Conservation (phyloP, 2,329 filamentous ascomycete species). For the Atkinsonella texensis region DNA sequence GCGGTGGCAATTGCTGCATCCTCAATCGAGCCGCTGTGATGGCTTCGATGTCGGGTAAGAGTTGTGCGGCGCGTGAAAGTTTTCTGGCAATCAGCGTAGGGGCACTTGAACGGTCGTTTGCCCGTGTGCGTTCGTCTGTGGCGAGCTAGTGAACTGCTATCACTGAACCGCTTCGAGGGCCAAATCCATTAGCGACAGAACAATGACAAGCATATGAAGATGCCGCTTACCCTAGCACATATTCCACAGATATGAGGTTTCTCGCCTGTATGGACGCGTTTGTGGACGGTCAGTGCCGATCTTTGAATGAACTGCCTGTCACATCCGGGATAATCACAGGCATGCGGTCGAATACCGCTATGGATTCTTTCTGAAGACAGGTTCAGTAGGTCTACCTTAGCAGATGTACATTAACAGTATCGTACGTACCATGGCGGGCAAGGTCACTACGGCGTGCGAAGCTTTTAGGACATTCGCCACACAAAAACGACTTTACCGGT, state of each 20-base stretch:
- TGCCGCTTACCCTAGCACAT: constrained; percentile 71
- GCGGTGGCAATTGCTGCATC: constrained; percentile 84
- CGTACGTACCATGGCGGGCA: constrained; percentile 75
- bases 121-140: constrained; percentile 93
- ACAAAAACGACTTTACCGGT: constrained; percentile 64
- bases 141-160: constrained; percentile 85
- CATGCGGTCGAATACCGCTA: constrained; percentile 78
- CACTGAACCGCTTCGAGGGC: constrained; percentile 71
- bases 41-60: constrained; percentile 87
- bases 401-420: background rate
- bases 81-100: constrained; percentile 95
- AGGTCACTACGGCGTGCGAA: constrained; percentile 92
- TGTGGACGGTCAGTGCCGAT: constrained; percentile 88
- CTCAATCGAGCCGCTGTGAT: constrained; percentile 89
- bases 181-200: background rate
- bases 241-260: constrained; percentile 97
- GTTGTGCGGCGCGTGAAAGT: constrained; percentile 95
- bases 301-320: constrained; percentile 96
- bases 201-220: background rate
- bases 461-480: constrained; percentile 78
- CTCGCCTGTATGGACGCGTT: constrained; percentile 91
- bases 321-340: constrained; percentile 79
- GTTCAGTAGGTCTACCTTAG: background rate
- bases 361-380: constrained; percentile 76
- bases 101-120: constrained; percentile 93